These are phyloP conservation scores for Imleria badia DNA, from an alignment of 768 basidiomycete genomes.

Conservation along the genomic window DNA sequence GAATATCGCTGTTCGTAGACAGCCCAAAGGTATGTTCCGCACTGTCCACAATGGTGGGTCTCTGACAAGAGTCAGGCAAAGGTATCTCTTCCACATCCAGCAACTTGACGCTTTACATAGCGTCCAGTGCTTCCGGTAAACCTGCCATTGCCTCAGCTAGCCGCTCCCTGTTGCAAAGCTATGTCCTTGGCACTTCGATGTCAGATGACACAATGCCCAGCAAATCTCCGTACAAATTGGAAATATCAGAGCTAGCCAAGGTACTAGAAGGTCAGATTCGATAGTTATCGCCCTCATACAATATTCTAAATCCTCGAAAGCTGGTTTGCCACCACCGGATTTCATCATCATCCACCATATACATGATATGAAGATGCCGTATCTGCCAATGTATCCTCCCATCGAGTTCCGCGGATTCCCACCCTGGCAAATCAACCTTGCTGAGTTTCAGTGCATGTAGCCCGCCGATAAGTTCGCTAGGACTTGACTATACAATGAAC, in stretches of 20 bases:
- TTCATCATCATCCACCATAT: constrained; percentile 74
- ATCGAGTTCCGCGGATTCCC: constrained; percentile 75
- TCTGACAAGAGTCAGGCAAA: constrained; percentile 16
- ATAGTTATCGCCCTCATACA: background rate
- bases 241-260: constrained; percentile 45
- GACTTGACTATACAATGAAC: background rate
- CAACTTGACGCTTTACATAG: constrained; percentile 51
- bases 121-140: constrained; percentile 61
- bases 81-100: constrained; percentile 6
- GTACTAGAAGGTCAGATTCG: constrained; percentile 60
- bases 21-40: constrained; percentile 21
- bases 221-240: constrained; percentile 32
- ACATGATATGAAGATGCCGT: constrained; percentile 35
- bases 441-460: constrained; percentile 72
- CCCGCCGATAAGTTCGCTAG: background rate
- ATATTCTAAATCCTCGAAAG: constrained; percentile 39
- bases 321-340: constrained; percentile 65
- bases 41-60: background rate
- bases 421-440: constrained; percentile 82
- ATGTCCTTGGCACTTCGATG: background rate
- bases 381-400: no score
- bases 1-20: constrained; percentile 27
- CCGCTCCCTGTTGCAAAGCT: constrained; percentile 39
- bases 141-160: no score
- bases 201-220: background rate